Evolutionary conservation across 495 filamentous ascomycete species (phyloP).

Genomic region (Pseudotulostoma volvatum): DNA sequence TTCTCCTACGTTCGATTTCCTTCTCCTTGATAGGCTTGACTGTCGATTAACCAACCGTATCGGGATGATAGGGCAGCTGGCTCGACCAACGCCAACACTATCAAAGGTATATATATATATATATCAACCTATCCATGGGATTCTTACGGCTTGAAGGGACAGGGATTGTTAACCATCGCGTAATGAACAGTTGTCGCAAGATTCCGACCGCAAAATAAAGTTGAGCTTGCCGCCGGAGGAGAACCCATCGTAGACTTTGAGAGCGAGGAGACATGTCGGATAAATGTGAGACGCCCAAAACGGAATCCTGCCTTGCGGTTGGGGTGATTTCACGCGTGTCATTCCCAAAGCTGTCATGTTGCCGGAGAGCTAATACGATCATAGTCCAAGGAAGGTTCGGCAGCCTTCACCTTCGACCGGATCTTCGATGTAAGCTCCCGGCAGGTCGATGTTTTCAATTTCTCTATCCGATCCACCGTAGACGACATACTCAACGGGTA

Average conservation of each 20-base stretch:
- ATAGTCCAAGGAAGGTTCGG: slow-evolving; percentile 68
- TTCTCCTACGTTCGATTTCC: neutral
- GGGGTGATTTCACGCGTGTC: neutral
- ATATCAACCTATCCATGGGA: no score
- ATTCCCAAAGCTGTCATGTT: no score
- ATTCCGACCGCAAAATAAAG: slow-evolving; percentile 90
- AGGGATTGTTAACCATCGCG: neutral
- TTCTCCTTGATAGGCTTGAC: no score
- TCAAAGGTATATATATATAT: slow-evolving; percentile 57
- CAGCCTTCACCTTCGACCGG: slow-evolving; percentile 89
- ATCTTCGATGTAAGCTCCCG: slow-evolving; percentile 85
- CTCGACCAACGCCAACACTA: slow-evolving; percentile 45
- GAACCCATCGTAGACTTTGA: slow-evolving; percentile 81
- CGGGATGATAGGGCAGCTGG: slow-evolving; percentile 19
- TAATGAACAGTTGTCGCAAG: slow-evolving; percentile 63
- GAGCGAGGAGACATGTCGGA: slow-evolving; percentile 70
- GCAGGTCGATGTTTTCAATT: slow-evolving; percentile 88
- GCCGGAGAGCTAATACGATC: no score
- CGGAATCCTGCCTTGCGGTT: neutral
- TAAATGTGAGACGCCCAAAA: slow-evolving; percentile 50
- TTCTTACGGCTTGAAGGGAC: no score
- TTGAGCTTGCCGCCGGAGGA: slow-evolving; percentile 78
- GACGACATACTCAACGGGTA: slow-evolving; percentile 98
- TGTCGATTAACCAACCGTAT: slow-evolving; percentile 3
- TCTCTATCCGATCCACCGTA: slow-evolving; percentile 87